Base-by-base conservation (phyloP, 805 yeast species). In the Candida bentonensis region DNA sequence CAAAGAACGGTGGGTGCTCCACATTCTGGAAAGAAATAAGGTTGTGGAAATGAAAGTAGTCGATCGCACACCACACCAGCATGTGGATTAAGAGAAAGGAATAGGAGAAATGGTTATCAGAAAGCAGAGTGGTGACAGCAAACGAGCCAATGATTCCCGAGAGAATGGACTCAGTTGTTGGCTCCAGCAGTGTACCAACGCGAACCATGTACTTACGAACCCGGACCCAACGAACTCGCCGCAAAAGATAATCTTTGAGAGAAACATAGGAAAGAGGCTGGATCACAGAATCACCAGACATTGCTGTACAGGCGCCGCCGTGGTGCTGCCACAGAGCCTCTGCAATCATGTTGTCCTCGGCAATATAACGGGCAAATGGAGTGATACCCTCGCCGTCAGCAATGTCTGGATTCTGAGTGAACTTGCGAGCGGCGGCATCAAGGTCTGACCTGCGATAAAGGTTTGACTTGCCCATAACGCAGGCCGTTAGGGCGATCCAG, bases 291-390 rank as follows among this genome's bases (percentile, higher is more conserved):
- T 86, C 95, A 1, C 82, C 76, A 0, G 89, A 79, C 69, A 85
- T 67, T 0, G 81, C 87, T 0, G 94, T 83, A 51, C 87, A 66
- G 2, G 83, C 81, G 21, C 82, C 78, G 26, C 69, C 67, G 21
- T 46, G 52, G n/a, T 30, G n/a, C 42, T 76, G 76, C 95, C 95
- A 86, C 15, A 86, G 57, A 1, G 86, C 83, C 42, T 83, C 85
- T 3, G 84, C 94, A 49, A 86, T 86, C 94, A 85, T 82, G 59
- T 86, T 86, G 59, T 86, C 96, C 58, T 86, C 96, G 3, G 95
- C 95, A 55, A 86, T 86, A 58, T 79, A 87, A 46, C 77, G 67
- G 4, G 94, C 77, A 59, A 87, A 86, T 46, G 76, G 74, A 43
- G 77, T 69, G 39, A 87, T 67, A 0, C 89, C 82, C 15, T 45